Percentiles rank a stretch among this genome's conserved stretches.
Conservation (phyloP, 2,329 filamentous ascomycete genomes). For the Cercospora janseana region DNA sequence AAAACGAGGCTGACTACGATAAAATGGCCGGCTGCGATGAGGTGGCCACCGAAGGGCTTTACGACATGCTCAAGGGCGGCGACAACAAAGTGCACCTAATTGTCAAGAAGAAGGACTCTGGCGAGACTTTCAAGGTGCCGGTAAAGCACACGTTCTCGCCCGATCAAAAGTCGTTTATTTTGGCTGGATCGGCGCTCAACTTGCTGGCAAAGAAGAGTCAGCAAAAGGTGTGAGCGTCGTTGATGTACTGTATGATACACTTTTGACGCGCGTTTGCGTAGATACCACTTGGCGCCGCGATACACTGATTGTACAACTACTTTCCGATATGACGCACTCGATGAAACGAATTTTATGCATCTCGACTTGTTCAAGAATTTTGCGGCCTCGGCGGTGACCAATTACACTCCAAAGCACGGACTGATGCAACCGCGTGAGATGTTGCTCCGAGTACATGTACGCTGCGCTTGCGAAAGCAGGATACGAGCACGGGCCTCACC, state of each 20-base stretch:
- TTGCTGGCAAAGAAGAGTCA: constrained; percentile 66
- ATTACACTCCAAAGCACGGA: no score
- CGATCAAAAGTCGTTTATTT: constrained; percentile 88
- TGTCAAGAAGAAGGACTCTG: constrained; percentile 51
- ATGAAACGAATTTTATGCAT: no score
- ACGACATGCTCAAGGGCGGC: constrained; percentile 78
- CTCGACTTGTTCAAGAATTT: no score
- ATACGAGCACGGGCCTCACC: no score
- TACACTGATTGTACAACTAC: background rate
- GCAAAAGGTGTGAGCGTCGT: constrained; percentile 12
- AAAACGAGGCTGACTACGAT: constrained; percentile 83
- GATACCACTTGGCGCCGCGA: constrained; percentile 11
- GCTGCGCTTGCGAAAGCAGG: no score
- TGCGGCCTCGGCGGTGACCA: no score
- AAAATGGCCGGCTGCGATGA: constrained; percentile 77
- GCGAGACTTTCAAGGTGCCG: constrained; percentile 63
- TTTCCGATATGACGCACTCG: no score
- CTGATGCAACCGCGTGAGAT: no score
- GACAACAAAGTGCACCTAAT: constrained; percentile 70
- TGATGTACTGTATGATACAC: background rate
- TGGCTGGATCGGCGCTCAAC: constrained; percentile 92
- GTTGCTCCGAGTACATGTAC: no score
- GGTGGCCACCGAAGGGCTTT: constrained; percentile 77
- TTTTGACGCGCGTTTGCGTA: background rate
- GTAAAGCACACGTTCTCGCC: constrained; percentile 85